Evolutionary conservation across 176 grass and related monocot species (phyloP).

Genomic region (Oryza meridionalis): DNA sequence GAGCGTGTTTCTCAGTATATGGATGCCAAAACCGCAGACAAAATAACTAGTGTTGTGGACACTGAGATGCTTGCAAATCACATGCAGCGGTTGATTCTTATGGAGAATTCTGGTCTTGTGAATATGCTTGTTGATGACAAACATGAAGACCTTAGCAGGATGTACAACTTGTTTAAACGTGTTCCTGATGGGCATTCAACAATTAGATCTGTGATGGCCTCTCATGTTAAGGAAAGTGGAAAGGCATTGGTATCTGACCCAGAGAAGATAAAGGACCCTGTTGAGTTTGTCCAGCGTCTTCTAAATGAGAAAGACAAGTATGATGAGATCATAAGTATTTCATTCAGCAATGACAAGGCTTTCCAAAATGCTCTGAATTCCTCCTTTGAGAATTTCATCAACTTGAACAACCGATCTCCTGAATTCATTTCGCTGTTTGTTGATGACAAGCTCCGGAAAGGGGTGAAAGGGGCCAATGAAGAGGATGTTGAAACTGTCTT

Average conservation of each 20-base stretch:
- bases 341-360: not conserved
- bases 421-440: not conserved
- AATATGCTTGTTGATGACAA: not conserved
- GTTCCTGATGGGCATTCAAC: slow-evolving; percentile 1
- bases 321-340: not conserved
- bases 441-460: not conserved
- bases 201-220: not conserved
- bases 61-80: not conserved
- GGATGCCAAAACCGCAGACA: not conserved
- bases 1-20: slow-evolving; percentile 2
- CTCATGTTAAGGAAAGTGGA: not conserved
- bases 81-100: not conserved
- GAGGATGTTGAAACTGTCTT: slow-evolving; percentile 1
- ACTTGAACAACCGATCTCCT: not conserved
- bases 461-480: not conserved
- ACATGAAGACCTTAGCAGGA: not conserved
- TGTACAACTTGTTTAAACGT: not conserved
- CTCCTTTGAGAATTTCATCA: not conserved
- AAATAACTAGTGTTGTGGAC: not conserved
- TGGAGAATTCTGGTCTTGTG: not conserved
- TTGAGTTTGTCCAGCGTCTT: not conserved
- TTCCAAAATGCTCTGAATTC: slow-evolving; percentile 9
- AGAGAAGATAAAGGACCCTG: not conserved
- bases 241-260: not conserved
- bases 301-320: not conserved